Base-by-base conservation (phyloP, 495 filamentous ascomycete species). In the Penicillium subrubescens region DNA sequence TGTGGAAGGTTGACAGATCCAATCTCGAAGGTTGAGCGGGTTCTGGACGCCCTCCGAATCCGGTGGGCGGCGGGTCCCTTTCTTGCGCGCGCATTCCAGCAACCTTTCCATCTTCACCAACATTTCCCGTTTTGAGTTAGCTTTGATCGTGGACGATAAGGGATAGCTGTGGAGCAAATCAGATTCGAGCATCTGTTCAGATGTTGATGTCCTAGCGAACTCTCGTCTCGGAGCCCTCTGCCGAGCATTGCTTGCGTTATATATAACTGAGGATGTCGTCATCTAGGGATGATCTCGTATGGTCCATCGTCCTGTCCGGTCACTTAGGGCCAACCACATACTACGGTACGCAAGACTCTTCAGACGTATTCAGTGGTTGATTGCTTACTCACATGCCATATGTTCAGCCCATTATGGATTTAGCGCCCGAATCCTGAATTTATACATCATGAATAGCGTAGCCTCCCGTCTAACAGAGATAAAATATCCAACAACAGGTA, bases 1-100 rank as follows among this genome's bases (percentile, higher is more conserved):
- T 25, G 39, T n/a, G 56, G 8, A 25, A 57, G 15, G 53, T 54
- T 31, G 61, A 46, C 19, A 63, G 54, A 39, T 62, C 25, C 46
- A 52, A 19, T 50, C 37, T 21, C 46, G 56, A 39, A 52, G 44
- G 44, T 57, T 61, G 53, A 12, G 46, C 55, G 31, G 25, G 62
- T 60, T 56, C 35, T 65, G 62, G 57, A 51, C 62, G 48, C 35
- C 19, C 25, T 61, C 62, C 66, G 53, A 68, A 64, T 68, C 61
- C 65, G 65, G 60, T 19, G 55, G 54, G 37, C 19, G 46, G 46
- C 46, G 23, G 55, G 60, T 41, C 37, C 55, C 23, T n/a, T 37
- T 53, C 46, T 33, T 56, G 31, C 53, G 23, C 37, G 58, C 54
- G 66, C 66, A 65, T 68, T 62, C 66, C 66, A 61, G 25, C 27